Percentiles rank a stretch among this genome's conserved stretches.
Conservation (phyloP, 2,329 filamentous ascomycete species). For the Xylariales sp. region DNA sequence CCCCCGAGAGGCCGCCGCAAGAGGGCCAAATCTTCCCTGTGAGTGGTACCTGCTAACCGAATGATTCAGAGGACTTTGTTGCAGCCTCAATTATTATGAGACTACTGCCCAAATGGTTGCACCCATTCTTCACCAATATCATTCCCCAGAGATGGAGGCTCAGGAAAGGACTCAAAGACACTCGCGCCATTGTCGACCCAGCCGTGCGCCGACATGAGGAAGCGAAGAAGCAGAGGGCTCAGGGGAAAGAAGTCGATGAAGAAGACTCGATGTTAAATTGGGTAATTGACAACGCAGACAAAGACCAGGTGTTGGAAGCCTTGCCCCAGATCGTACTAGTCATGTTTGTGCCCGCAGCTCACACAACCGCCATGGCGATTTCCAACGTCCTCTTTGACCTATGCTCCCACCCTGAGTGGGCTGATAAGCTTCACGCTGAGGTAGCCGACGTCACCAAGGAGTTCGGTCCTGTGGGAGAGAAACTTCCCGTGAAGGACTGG, state of each 20-base stretch:
- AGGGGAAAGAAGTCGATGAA: slow-evolving; percentile 11
- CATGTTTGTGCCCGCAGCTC: slow-evolving; percentile 17
- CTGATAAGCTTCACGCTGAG: not conserved
- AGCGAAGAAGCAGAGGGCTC: slow-evolving; percentile 3
- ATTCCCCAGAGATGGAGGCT: slow-evolving; percentile 19
- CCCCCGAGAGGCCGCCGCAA: no score
- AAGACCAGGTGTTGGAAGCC: not conserved
- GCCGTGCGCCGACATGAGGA: not conserved
- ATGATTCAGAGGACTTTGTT: slow-evolving; percentile 15
- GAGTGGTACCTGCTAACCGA: not conserved
- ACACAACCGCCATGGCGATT: slow-evolving; percentile 24
- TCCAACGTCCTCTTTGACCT: slow-evolving; percentile 27
- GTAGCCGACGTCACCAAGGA: not conserved
- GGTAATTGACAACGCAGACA: slow-evolving; percentile 14
- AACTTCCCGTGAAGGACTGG: slow-evolving; percentile 10
- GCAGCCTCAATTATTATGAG: slow-evolving; percentile 15
- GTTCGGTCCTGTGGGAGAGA: slow-evolving; percentile 11
- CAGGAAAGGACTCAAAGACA: not conserved
- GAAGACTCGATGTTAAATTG: slow-evolving; percentile 25
- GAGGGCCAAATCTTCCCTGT: no score
- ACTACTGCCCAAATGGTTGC: not conserved
- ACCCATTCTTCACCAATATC: slow-evolving; percentile 17
- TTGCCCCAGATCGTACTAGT: slow-evolving; percentile 10
- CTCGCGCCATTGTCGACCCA: slow-evolving; percentile 5
- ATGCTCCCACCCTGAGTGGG: slow-evolving; percentile 17